Evolutionary conservation across 306 rosid genomes (phyloP), one percentile per base, ranked within the genome.

Genomic region (Citrullus amarus): DNA sequence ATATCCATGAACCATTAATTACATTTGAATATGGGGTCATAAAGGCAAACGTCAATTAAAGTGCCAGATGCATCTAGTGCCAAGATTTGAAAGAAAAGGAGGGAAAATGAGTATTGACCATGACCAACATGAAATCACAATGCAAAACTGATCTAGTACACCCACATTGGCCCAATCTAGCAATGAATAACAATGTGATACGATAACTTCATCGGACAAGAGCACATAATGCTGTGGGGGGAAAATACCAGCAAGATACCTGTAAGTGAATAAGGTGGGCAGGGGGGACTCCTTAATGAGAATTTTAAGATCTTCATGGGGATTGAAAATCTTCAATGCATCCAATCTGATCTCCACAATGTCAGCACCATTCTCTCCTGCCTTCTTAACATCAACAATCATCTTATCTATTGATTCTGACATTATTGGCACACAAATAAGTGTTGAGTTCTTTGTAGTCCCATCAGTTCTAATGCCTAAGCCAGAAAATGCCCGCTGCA

Each of bases 261-360:
- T 91, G 61, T 88, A 89, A 51, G 96, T 91, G 85, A 89, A 78
- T 41, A 91, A 41, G 1, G 83, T 81, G 8, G 96, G 90, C 87
- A 91, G 75, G 22, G 90, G 85, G 68, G 81, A 78, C 48, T 73
- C 82, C 75, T 83, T 77, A 61, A 89, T 81, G 10, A 91, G 79
- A 59, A 81, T 50, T 75, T 79, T 83, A 41, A 91, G 84, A 76
- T 89, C 89, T n/a, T 82, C 79, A 34, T 10, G 30, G 39, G 85
- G 86, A 79, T 83, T 39, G 82, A 89, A 89, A 79, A 7, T 80
- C 83, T 89, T 86, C 84, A 91, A 79, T 71, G 81, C 79, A 83
- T 89, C 93, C 80, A 91, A 85, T 78, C 96, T 87, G 72, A 91
- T 81, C 87, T 91, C 96, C 60, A 89, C 91, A 82, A 91, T 84